A percentile compares a stretch with the other conserved stretches of the same genome.
These are phyloP conservation scores for Lipomyces spencermartinsiae DNA, from an alignment of 805 yeast genomes.

Conservation along the genomic window DNA sequence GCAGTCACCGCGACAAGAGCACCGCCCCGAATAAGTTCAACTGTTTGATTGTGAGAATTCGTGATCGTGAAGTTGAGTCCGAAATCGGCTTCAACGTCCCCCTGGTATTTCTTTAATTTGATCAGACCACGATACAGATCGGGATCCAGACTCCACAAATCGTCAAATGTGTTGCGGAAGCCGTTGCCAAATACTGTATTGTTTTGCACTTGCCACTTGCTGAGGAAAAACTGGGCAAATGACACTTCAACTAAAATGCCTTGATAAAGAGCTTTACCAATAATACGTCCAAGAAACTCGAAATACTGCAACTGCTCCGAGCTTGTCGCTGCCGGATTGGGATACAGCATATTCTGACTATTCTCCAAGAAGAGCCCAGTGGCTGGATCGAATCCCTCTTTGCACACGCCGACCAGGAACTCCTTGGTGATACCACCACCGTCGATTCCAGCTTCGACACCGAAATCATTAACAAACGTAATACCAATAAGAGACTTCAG, in stretches of 20 bases:
- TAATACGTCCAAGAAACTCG: conserved; percentile 76
- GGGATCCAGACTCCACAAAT: conserved; percentile 71
- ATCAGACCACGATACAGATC: conserved; percentile 69
- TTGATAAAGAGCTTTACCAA: conserved; percentile 90
- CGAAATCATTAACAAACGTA: conserved; percentile 72
- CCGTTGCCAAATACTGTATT: conserved; percentile 34
- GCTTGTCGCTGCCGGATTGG: conserved; percentile 58
- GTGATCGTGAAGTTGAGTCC: conserved; percentile 69
- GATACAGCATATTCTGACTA: conserved; percentile 69
- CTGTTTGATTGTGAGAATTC: conserved; percentile 44
- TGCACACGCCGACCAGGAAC: conserved; percentile 73
- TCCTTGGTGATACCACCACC: conserved; percentile 98
- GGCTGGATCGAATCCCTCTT: conserved; percentile 64
- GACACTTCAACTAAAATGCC: conserved; percentile 78
- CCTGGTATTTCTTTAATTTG: conserved; percentile 62
- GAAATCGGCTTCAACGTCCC: conserved; percentile 59
- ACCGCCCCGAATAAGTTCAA: conserved; percentile 71
- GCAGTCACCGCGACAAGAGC: conserved; percentile 59
- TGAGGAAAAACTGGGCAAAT: conserved; percentile 85
- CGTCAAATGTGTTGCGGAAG: conserved; percentile 69
- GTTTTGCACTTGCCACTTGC: conserved; percentile 57
- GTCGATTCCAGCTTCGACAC: conserved; percentile 89
- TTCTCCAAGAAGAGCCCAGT: conserved; percentile 53
- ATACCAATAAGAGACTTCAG: conserved; percentile 70
- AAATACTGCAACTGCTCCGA: conserved; percentile 47